A percentile compares a stretch with the other conserved stretches of the same genome.
phyloP scores from a whole-genome alignment of 495 filamentous ascomycete genomes.

The Paragyromitra xinjiangensis region DNA sequence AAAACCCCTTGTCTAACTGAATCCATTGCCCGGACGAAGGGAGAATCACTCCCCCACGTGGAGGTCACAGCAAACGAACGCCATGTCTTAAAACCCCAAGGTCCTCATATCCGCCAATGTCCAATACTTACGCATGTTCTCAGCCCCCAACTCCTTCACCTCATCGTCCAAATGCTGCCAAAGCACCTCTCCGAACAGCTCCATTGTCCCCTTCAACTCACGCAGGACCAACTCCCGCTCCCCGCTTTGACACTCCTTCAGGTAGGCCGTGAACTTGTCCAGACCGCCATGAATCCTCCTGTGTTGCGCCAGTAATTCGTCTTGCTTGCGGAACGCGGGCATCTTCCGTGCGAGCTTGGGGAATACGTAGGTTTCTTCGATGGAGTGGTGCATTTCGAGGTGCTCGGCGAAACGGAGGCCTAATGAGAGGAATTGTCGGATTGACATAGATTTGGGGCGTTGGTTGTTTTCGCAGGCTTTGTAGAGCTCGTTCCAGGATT shows the following conservation, averaged over 20 bases:
- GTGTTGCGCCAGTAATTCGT: conserved; percentile 80
- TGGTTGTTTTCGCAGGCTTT: conserved; percentile 62
- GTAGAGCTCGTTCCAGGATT: conserved; percentile 74
- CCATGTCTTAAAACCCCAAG: conserved; percentile 70
- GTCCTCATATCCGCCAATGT: conserved; percentile 74
- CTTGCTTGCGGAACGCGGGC: conserved; percentile 76
- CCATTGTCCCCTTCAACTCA: conserved; percentile 76
- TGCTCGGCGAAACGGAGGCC: conserved; percentile 73
- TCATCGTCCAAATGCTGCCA: conserved; percentile 79
- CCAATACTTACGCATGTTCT: conserved; percentile 91
- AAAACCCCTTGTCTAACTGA: not conserved
- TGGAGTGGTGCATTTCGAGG: conserved; percentile 79
- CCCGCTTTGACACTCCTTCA: conserved; percentile 69
- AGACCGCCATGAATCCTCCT: conserved; percentile 81
- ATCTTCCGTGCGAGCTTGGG: conserved; percentile 79
- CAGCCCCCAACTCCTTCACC: conserved; percentile 73
- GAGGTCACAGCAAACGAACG: not conserved
- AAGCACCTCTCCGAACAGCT: conserved; percentile 68
- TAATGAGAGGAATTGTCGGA: conserved; percentile 70
- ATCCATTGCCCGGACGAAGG: not conserved
- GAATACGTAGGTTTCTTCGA: conserved; percentile 86
- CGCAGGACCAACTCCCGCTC: conserved; percentile 73
- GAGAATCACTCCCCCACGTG: not conserved
- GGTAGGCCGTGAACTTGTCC: conserved; percentile 74
- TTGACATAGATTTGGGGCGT: conserved; percentile 61